Evolutionary conservation across 805 yeast species (phyloP), one percentile per base, ranked within the genome.

Genomic region (Yarrowia sp.): DNA sequence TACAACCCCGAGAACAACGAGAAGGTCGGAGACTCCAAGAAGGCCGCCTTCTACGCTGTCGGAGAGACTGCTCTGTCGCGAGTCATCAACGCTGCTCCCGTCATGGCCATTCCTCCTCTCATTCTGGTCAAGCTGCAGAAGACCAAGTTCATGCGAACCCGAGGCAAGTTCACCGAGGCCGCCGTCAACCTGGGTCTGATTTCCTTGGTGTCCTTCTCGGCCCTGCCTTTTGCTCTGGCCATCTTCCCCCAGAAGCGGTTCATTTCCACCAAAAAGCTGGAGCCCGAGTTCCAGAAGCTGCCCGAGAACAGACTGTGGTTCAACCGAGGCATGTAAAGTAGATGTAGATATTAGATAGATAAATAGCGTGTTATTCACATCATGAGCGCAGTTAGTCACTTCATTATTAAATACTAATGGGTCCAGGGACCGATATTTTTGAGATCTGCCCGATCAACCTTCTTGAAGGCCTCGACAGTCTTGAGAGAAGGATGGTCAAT

Each of bases 51-150:
- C 58, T 83, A 87, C 70, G 99, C 99, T 0, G 99, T 95, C 55
- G 97, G 96, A 30, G 98, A 95, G 79, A 95, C 99, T 12, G 98
- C 98, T 2, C 87, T 93, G 39, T 90, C 97, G 52, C 83, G 99
- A 76, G 97, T 95, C 53, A 90, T 94, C 72, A 95, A 92, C 74
- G 98, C 98, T 17, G 90, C 99, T 0, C 99, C 99, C 19, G 85
- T 95, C 73, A 95, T 95, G 99, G 99, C 91, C 20, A 77, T 95
- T 7, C 99, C 99, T 1, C 98, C 99, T 2, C 83, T 95, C 73
- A 75, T 91, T 34, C 83, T 95, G 50, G 92, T 92, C 55, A 85
- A 83, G 76, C 81, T 95, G 71, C 98, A 95, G 79, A 85, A 84
- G 71, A 66, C 65, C 38, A 83, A 88, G 0, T 75, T 88, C 17